Evolutionary conservation across 192 early-diverging fungal genomes (phyloP).

Genomic region (Bifiguratus adelaidae): DNA sequence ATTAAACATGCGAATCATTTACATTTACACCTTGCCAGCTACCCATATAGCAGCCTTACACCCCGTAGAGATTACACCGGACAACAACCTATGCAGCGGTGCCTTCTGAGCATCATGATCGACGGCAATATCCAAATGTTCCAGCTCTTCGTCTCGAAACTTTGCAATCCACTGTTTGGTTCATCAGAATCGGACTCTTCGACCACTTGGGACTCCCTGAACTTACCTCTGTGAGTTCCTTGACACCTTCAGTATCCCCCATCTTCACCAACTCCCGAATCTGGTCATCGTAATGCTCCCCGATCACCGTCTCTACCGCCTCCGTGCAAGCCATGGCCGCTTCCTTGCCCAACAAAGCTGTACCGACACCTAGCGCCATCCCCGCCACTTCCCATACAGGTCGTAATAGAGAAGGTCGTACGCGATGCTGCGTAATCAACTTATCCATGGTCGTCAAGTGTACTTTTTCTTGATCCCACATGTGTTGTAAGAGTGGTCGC

Average conservation of each 20-base stretch:
- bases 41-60: slow-evolving; percentile 93
- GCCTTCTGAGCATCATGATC: slow-evolving; percentile 79
- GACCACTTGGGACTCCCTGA: too few relatives aligned
- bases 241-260: slow-evolving; percentile 46
- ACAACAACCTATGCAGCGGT: slow-evolving; percentile 62
- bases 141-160: slow-evolving; percentile 92
- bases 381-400: slow-evolving; percentile 86
- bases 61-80: slow-evolving; percentile 70
- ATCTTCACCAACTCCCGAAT: slow-evolving; percentile 72
- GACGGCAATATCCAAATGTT: slow-evolving; percentile 85
- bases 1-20: too few relatives aligned
- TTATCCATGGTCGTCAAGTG: slow-evolving; percentile 76
- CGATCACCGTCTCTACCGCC: slow-evolving; percentile 94
- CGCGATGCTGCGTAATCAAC: slow-evolving; percentile 62
- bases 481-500: slow-evolving; percentile 70
- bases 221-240: slow-evolving; percentile 47
- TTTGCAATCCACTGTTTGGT: too few relatives aligned
- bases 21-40: too few relatives aligned
- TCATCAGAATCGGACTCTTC: too few relatives aligned
- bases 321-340: slow-evolving; percentile 99
- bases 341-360: slow-evolving; percentile 85
- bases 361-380: slow-evolving; percentile 72
- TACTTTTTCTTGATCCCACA: slow-evolving; percentile 91
- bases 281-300: slow-evolving; percentile 94
- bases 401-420: slow-evolving; percentile 74